Percentiles rank a stretch among this genome's conserved stretches.
phyloP scores from a whole-genome alignment of 1,139 yeast genomes.

The Debaryomycetaceae sp. region DNA sequence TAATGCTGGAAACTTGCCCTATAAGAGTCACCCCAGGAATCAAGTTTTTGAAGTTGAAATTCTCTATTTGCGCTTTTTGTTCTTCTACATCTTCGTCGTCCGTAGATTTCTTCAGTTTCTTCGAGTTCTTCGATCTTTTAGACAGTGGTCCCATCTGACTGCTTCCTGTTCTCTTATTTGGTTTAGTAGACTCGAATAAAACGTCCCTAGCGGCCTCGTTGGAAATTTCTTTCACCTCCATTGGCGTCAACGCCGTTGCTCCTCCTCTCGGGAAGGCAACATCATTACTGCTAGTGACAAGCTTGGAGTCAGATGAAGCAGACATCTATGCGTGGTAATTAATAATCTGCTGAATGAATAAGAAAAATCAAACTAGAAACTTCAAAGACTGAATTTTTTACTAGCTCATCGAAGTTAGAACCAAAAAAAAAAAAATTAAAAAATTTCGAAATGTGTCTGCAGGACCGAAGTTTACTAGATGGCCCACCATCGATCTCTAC shows the following conservation, averaged over 20 bases:
- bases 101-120: slow-evolving; percentile 26
- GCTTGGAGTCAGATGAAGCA: slow-evolving; percentile 11
- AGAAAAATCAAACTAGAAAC: background rate
- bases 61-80: slow-evolving; percentile 48
- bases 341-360: slow-evolving; percentile 1
- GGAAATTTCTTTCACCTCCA: slow-evolving; percentile 89
- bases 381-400: slow-evolving; percentile 1
- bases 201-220: slow-evolving; percentile 91
- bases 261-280: slow-evolving; percentile 97
- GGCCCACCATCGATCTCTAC: too few species aligned
- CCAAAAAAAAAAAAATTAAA: background rate
- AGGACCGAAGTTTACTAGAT: too few species aligned
- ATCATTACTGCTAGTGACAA: slow-evolving; percentile 45
- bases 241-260: slow-evolving; percentile 74
- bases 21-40: slow-evolving; percentile 70
- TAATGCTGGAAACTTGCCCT: slow-evolving; percentile 68
- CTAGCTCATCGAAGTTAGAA: slow-evolving; percentile 2
- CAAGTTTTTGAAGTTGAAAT: slow-evolving; percentile 57
- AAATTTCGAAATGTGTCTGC: background rate
- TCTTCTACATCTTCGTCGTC: slow-evolving; percentile 22
- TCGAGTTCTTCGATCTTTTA: slow-evolving; percentile 31
- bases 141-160: slow-evolving; percentile 23
- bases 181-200: slow-evolving; percentile 52
- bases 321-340: slow-evolving; percentile 9
- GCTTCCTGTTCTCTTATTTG: slow-evolving; percentile 27